Conservation (phyloP, 805 yeast species). For the Cyberlindnera meyerae region DNA sequence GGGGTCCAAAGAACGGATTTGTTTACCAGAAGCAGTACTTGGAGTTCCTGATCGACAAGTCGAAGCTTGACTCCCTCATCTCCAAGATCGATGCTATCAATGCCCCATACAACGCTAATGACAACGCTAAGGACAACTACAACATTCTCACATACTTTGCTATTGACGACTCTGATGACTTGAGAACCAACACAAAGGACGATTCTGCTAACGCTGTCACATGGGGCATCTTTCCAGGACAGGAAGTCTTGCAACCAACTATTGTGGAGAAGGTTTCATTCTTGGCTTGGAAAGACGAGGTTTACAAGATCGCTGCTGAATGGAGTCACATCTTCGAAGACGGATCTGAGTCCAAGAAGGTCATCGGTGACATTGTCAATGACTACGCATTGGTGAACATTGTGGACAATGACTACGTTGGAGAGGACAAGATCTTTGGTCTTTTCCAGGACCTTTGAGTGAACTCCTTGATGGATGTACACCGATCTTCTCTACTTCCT, state of each 20-base stretch:
- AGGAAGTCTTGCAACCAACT: constrained; percentile 91
- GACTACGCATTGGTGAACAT: constrained; percentile 76
- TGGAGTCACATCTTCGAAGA: constrained; percentile 60
- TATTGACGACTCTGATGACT: constrained; percentile 51
- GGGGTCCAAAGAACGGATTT: constrained; percentile 92
- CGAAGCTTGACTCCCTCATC: constrained; percentile 33
- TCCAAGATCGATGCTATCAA: constrained; percentile 44
- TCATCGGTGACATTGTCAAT: constrained; percentile 42
- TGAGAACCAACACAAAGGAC: constrained; percentile 64
- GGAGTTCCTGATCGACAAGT: constrained; percentile 74
- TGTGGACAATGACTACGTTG: constrained; percentile 80
- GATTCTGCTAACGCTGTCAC: constrained; percentile 88
- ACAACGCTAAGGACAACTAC: constrained; percentile 30
- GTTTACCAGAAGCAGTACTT: constrained; percentile 92
- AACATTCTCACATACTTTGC: constrained; percentile 72
- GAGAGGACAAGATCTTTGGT: constrained; percentile 52
- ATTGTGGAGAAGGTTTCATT: constrained; percentile 90
- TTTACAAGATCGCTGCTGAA: constrained; percentile 73
- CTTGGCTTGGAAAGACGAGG: constrained; percentile 97
- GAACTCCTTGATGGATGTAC: too few species aligned
- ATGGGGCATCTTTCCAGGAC: constrained; percentile 98
- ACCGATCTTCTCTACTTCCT: too few species aligned
- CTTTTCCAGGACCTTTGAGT: too few species aligned
- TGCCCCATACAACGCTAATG: constrained; percentile 21
- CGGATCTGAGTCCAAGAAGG: constrained; percentile 28